Conservation (phyloP, 345 rosid genomes). For the Bruguiera parviflora region DNA sequence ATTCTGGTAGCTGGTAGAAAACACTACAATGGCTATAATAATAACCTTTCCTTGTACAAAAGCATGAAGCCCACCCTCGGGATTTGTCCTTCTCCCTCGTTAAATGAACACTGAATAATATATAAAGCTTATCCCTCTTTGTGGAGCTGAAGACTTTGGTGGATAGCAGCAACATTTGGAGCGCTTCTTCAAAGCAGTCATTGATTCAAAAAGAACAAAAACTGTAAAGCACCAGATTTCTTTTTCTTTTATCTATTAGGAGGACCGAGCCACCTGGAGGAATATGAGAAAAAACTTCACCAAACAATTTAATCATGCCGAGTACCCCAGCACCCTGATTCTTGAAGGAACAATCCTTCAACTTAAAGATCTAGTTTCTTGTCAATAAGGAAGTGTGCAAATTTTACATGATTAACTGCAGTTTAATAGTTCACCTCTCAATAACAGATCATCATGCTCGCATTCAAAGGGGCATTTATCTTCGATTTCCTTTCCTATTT, state of each 20-base stretch:
- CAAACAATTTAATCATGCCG: too few relatives aligned
- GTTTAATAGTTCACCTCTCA: slow-evolving; percentile 12
- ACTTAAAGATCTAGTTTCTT: background rate
- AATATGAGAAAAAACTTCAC: too few relatives aligned
- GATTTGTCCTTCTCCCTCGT: slow-evolving; percentile 1
- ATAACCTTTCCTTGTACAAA: background rate
- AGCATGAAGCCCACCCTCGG: background rate
- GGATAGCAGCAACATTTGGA: background rate
- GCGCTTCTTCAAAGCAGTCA: background rate
- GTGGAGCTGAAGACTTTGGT: background rate
- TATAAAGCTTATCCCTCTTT: background rate
- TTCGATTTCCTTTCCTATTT: slow-evolving; percentile 41
- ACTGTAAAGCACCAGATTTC: too few relatives aligned
- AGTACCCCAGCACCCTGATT: background rate
- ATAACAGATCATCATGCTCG: slow-evolving; percentile 2
- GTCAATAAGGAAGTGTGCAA: background rate
- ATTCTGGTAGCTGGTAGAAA: background rate
- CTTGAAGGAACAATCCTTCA: background rate
- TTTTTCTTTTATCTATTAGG: too few relatives aligned
- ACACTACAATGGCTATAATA: background rate
- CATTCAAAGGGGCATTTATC: slow-evolving; percentile 23
- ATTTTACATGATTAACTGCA: background rate
- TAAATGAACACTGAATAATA: background rate
- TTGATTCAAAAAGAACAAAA: too few relatives aligned
- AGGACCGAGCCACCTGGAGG: too few relatives aligned